Evolutionary conservation across 2,329 filamentous ascomycete species (phyloP).

Genomic region (Fusarium sarcochroum): DNA sequence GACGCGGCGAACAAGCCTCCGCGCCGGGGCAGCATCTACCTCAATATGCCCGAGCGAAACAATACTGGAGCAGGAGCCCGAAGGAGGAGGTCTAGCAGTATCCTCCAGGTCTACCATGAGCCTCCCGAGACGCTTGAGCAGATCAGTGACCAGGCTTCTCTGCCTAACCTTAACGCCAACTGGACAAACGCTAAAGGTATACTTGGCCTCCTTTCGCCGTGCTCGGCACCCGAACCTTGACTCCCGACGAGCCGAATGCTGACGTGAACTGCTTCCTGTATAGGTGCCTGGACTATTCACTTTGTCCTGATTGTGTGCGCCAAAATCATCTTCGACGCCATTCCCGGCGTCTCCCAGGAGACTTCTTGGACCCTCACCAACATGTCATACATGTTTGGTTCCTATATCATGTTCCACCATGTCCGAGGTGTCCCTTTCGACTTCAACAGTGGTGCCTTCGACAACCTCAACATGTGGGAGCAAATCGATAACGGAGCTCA

Average conservation of each 20-base stretch:
- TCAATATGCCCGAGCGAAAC: constrained; percentile 72
- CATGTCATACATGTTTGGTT: constrained; percentile 98
- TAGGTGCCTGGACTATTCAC: constrained; percentile 98
- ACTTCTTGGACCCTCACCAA: constrained; percentile 99
- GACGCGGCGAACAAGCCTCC: constrained; percentile 82
- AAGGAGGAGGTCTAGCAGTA: constrained; percentile 95
- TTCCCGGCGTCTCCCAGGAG: constrained; percentile 96
- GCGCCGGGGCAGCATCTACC: constrained; percentile 71
- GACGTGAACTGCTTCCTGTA: constrained; percentile 19
- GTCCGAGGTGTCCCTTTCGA: constrained; percentile 98
- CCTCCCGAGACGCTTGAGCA: constrained; percentile 97
- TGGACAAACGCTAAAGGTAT: constrained; percentile 99
- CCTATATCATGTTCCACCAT: constrained; percentile 99
- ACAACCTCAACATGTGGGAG: constrained; percentile 99
- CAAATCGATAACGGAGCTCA: constrained; percentile 99
- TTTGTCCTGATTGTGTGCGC: constrained; percentile 90
- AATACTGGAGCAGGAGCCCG: constrained; percentile 68
- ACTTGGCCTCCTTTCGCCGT: constrained; percentile 18
- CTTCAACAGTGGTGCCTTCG: constrained; percentile 98
- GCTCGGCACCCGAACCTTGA: constrained; percentile 7
- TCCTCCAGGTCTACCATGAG: constrained; percentile 93
- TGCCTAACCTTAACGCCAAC: constrained; percentile 96
- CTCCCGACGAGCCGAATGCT: constrained; percentile 30
- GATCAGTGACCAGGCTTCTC: constrained; percentile 93
- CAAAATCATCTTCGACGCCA: constrained; percentile 97